Evolutionary conservation across 2,329 filamentous ascomycete genomes (phyloP), one percentile per base, ranked within the genome.

Genomic region (Lasiodiplodia sp.): DNA sequence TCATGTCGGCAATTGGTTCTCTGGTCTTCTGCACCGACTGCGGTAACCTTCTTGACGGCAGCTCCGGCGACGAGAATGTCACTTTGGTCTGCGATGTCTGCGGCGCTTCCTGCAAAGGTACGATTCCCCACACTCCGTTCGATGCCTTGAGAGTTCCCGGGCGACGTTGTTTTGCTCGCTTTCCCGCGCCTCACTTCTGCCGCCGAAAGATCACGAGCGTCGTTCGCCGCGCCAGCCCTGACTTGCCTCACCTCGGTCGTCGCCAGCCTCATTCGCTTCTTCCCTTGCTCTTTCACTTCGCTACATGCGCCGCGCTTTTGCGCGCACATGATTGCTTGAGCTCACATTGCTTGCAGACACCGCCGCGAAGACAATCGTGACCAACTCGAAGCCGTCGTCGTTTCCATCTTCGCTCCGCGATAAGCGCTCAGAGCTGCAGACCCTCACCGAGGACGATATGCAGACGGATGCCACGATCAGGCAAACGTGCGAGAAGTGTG

Each of bases 21-120:
- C 86, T 98, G 51, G 90, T 97, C 44, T 98, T 98, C 81, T 98
- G 95, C 84, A 92, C 87, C 66, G 92, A 94, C 78, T 98, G 95
- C 80, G 95, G 95, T 70, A 97, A 97, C 78, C 86, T 97, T 3
- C 85, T 98, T 51, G 93, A 96, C 66, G 87, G 91, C 65, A 93
- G 92, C 57, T 91, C 91, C 71, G 93, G 92, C 70, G 90, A 89
- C 69, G 86, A 88, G 73, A 92, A 93, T 77, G 91, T 91, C 68
- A 87, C 92, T 68, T 83, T 98, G 69, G 86, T 87, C 72, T 99
- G 95, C 85, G 91, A 93, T 75, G 91, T 94, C 78, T 98, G 95
- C 79, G 93, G 92, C 71, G 88, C 92, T 51, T 87, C 92, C 76
- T 97, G 95, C 78, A 90, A 88, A 89, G 93, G 93, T 96, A 75